Evolutionary conservation across 2,329 filamentous ascomycete genomes (phyloP).

Genomic region (Cadophora malorum): DNA sequence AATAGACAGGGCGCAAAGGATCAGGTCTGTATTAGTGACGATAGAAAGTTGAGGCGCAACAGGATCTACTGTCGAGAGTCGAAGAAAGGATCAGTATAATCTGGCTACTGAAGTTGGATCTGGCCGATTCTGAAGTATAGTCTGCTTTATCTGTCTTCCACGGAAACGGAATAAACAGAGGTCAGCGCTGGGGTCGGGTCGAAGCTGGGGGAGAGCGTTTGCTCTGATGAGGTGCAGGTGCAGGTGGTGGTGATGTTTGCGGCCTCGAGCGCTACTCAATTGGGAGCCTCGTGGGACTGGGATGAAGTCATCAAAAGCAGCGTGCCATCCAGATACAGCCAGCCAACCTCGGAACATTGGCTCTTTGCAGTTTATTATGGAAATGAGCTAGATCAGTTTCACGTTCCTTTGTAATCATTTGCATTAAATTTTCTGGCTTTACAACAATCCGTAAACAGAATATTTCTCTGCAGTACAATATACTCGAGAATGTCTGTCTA

Average conservation of each 20-base stretch:
- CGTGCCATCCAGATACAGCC: background rate
- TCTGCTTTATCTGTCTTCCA: background rate
- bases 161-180: conserved; percentile 10
- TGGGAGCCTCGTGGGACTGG: background rate
- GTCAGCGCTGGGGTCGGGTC: conserved; percentile 1
- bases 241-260: conserved; percentile 14
- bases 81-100: background rate
- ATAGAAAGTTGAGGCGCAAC: background rate
- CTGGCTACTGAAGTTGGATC: background rate
- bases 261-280: background rate
- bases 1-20: background rate
- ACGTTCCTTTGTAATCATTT: too few relatives aligned
- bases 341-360: background rate
- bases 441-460: too few relatives aligned
- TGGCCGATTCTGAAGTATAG: background rate
- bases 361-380: too few relatives aligned
- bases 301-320: conserved; percentile 1
- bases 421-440: too few relatives aligned
- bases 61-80: background rate
- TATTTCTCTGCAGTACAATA: too few relatives aligned
- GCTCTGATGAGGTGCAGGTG: background rate
- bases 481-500: too few relatives aligned
- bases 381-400: too few relatives aligned
- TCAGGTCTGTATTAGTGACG: background rate
- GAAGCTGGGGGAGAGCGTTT: conserved; percentile 1